These are phyloP conservation scores for Citrus mangshanensis DNA, from an alignment of 345 rosid species.

Conservation along the genomic window DNA sequence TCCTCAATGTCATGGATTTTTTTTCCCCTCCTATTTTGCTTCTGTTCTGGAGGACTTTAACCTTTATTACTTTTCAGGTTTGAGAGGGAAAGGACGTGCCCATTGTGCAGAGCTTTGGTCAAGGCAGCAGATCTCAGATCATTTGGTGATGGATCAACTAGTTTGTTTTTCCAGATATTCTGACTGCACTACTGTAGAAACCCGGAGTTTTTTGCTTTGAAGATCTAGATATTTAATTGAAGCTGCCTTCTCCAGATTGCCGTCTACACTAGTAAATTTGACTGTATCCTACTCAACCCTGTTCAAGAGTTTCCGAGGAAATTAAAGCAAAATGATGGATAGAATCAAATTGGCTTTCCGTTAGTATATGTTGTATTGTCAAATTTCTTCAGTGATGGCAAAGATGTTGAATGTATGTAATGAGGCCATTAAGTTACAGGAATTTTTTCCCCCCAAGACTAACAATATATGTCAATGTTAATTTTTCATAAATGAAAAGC, in stretches of 20 bases:
- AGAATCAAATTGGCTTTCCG: slow-evolving; percentile 8
- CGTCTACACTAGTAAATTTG: slow-evolving; percentile 21
- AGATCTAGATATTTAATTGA: slow-evolving; percentile 14
- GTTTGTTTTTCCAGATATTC: slow-evolving; percentile 92
- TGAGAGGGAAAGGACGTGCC: slow-evolving; percentile 98
- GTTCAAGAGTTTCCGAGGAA: slow-evolving; percentile 11
- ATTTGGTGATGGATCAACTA: slow-evolving; percentile 94
- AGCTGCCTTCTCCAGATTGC: slow-evolving; percentile 20
- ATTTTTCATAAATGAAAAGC: slow-evolving; percentile 15
- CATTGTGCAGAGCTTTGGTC: slow-evolving; percentile 93
- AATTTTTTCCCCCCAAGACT: not conserved
- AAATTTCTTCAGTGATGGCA: not conserved
- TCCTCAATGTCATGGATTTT: not conserved
- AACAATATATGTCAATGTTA: slow-evolving; percentile 15
- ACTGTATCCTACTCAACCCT: slow-evolving; percentile 12
- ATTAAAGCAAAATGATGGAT: slow-evolving; percentile 11
- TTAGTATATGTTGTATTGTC: slow-evolving; percentile 14
- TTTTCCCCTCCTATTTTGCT: not conserved
- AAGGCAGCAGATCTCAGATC: slow-evolving; percentile 93
- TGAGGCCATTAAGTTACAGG: slow-evolving; percentile 13
- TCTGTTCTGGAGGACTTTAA: slow-evolving; percentile 4
- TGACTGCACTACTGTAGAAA: slow-evolving; percentile 19
- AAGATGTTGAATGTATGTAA: slow-evolving; percentile 23
- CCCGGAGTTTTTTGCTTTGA: slow-evolving; percentile 16
- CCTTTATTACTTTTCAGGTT: slow-evolving; percentile 54